Evolutionary conservation across 192 early-diverging fungal species (phyloP), one percentile per base, ranked within the genome.

Genomic region (Umbelopsis sp.): DNA sequence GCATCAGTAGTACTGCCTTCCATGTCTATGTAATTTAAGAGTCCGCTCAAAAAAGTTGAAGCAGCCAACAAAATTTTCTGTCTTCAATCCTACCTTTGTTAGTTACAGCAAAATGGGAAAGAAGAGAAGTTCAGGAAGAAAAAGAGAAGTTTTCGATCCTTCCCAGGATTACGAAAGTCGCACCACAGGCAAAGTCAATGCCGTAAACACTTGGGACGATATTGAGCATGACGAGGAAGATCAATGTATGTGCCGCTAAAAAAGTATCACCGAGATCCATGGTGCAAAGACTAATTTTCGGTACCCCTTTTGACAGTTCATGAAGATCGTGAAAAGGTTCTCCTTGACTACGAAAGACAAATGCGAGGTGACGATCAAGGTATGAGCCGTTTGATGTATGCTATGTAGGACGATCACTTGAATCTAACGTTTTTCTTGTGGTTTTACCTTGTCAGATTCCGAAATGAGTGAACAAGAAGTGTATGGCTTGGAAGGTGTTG

Each of bases 401-500:
- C 15, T 72, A 44, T 47, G 27, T 21, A 71, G 23, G 7, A 23
- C 25, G 33, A 44, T 37, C 61, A 45, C 35, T 37, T 52, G n/a
- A 51, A 55, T 27, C 50, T 70, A 10, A 33, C 15, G 41, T 27
- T 64, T 71, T 12, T 41, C 2, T 16, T 25, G 69, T n/a, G 69
- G n/a, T n/a, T n/a, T 76, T 27, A 30, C 27, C 27, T 30, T 46
- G 69, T 22, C 45, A 53, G 85, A 82, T 30, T 89, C 88, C 64
- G 82, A 86, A 46, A 84, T 87, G n/a, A 89, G 85, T 11, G 92
- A 94, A 69, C 81, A 92, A 55, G 92, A 95, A 76, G 91, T 95
- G 4, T 85, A 92, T 70, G 89, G 88, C 35, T 77, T 95, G n/a
- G 85, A 86, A 15, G 84, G 89, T 50, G 75, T 94, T 18, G 86